Conservation (phyloP, 257 asterid genomes). For the Apocynum venetum region DNA sequence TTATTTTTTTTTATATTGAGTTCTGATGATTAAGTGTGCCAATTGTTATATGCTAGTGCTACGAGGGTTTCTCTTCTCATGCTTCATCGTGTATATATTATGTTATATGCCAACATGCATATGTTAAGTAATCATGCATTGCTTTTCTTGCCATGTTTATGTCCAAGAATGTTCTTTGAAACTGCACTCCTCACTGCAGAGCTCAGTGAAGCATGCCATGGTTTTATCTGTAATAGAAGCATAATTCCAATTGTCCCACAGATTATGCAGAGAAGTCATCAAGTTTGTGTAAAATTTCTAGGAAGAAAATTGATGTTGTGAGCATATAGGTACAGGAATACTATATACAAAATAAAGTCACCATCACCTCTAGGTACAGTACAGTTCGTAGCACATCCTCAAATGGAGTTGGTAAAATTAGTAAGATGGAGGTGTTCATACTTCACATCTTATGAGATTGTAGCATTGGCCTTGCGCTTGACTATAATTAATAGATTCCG, state of each 20-base stretch:
- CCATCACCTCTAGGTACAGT: too few relatives aligned
- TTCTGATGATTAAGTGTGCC: too few relatives aligned
- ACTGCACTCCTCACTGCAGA: conserved; percentile 5
- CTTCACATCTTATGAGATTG: too few relatives aligned
- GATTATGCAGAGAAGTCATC: neutral
- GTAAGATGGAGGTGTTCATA: too few relatives aligned
- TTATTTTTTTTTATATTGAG: too few relatives aligned
- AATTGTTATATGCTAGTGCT: too few relatives aligned
- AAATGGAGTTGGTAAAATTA: too few relatives aligned
- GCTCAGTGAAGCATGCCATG: neutral
- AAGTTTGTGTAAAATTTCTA: neutral
- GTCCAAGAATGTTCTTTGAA: conserved; percentile 5
- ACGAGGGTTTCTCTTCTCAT: neutral
- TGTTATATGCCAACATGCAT: neutral
- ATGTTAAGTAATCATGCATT: neutral
- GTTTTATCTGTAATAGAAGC: neutral
- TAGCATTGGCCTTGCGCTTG: too few relatives aligned
- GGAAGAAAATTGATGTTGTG: neutral
- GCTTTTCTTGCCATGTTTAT: neutral
- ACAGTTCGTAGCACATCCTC: too few relatives aligned
- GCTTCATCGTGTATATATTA: neutral
- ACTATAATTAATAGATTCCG: too few relatives aligned
- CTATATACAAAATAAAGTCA: too few relatives aligned
- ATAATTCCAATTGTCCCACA: neutral
- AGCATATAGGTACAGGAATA: too few relatives aligned